Evolutionary conservation across 2,329 filamentous ascomycete species (phyloP).

Genomic region (Neodidymelliopsis sp.): DNA sequence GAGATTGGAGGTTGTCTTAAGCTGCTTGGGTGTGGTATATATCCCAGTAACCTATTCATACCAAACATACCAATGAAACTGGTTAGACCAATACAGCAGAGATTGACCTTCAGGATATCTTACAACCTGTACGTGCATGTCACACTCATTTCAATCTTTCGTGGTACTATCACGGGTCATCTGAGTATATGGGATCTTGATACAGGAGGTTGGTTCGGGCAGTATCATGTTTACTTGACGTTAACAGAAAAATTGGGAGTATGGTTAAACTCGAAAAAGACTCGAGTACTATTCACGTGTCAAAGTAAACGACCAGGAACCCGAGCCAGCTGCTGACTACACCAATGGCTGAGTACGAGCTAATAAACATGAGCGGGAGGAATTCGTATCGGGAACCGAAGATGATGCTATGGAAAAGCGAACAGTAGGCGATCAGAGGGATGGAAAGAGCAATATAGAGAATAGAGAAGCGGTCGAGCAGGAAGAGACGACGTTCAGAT

Average conservation of each 20-base stretch:
- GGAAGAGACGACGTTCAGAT: slow-evolving; percentile 69
- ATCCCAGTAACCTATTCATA: too few relatives aligned
- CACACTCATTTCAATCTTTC: too few relatives aligned
- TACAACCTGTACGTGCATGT: too few relatives aligned
- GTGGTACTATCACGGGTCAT: too few relatives aligned
- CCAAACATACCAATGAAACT: too few relatives aligned
- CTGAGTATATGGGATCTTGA: too few relatives aligned
- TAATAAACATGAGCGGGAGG: slow-evolving; percentile 95
- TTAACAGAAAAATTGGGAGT: too few relatives aligned
- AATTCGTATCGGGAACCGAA: slow-evolving; percentile 89
- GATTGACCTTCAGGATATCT: too few relatives aligned
- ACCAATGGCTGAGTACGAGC: slow-evolving; percentile 91
- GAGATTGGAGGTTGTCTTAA: background rate
- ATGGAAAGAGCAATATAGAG: slow-evolving; percentile 90
- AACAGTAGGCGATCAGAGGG: slow-evolving; percentile 88
- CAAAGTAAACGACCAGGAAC: slow-evolving; percentile 90
- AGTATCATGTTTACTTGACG: too few relatives aligned
- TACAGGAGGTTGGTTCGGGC: too few relatives aligned
- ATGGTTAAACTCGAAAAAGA: too few relatives aligned
- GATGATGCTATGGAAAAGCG: slow-evolving; percentile 79
- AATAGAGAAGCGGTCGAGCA: slow-evolving; percentile 89
- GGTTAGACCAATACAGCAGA: too few relatives aligned
- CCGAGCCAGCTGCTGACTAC: slow-evolving; percentile 95
- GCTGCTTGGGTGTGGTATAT: background rate
- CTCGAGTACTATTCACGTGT: slow-evolving; percentile 38